phyloP scores from a whole-genome alignment of 1,284 basidiomycete species.

The Naganishia cerealis region DNA sequence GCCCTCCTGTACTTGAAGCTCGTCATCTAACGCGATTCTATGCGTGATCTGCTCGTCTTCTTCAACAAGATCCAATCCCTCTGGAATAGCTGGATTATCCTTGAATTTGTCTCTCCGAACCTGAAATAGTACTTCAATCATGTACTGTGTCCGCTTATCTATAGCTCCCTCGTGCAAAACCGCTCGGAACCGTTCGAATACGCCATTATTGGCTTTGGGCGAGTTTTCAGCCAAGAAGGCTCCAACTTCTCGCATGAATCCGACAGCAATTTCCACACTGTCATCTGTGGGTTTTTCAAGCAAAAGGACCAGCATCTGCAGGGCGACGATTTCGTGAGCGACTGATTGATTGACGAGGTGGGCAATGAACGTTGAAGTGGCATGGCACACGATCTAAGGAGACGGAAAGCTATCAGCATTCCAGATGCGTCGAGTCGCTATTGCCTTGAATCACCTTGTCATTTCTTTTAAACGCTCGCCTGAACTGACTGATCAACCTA shows the following conservation, averaged over 20 bases:
- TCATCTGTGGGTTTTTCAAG: constrained; percentile 95
- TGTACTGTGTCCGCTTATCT: constrained; percentile 95
- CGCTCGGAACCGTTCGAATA: constrained; percentile 93
- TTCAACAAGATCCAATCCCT: constrained; percentile 92
- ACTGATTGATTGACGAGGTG: constrained; percentile 96
- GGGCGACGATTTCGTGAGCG: constrained; percentile 88
- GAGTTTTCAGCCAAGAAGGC: constrained; percentile 91
- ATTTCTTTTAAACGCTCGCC: constrained; percentile 91
- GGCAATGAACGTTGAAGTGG: constrained; percentile 91
- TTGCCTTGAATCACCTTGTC: constrained; percentile 74
- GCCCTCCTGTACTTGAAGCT: constrained; percentile 88
- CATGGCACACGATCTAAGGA: constrained; percentile 78
- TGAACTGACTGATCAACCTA: constrained; percentile 90
- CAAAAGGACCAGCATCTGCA: constrained; percentile 90
- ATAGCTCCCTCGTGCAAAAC: constrained; percentile 93
- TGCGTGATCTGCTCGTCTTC: constrained; percentile 98
- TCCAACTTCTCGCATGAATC: constrained; percentile 95
- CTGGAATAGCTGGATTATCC: constrained; percentile 90
- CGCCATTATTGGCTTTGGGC: constrained; percentile 86
- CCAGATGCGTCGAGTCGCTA: background rate
- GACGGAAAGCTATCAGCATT: constrained; percentile 25
- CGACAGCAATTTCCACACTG: constrained; percentile 95
- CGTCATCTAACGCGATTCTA: constrained; percentile 84
- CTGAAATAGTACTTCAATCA: constrained; percentile 99
- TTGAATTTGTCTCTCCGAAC: constrained; percentile 98